Conservation (phyloP, 345 rosid species). For the Diplotaxis tenuifolia region DNA sequence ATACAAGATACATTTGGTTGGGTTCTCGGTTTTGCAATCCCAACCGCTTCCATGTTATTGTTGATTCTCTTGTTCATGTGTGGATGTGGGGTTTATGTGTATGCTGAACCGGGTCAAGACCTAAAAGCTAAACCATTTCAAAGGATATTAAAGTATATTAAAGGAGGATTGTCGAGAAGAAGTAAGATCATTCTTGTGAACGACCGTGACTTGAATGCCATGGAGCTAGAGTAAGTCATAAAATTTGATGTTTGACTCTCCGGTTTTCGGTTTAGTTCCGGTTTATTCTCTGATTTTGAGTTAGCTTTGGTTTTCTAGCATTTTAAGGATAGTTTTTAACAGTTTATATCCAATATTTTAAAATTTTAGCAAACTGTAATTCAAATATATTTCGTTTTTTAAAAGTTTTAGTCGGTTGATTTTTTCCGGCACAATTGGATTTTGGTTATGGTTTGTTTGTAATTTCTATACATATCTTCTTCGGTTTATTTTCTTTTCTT, state of each 20-base stretch:
- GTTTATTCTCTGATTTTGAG: not conserved
- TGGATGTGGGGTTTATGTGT: slow-evolving; percentile 55
- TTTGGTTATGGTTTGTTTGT: not conserved
- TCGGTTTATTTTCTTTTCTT: not conserved
- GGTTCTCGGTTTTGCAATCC: slow-evolving; percentile 87
- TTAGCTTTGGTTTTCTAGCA: not conserved
- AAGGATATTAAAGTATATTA: slow-evolving; percentile 36
- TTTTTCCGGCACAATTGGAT: not conserved
- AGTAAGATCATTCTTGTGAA: slow-evolving; percentile 40
- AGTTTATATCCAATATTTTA: not conserved
- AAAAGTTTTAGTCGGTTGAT: not conserved
- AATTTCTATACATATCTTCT: not conserved
- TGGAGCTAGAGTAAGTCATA: slow-evolving; percentile 77
- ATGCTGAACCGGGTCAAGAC: slow-evolving; percentile 33
- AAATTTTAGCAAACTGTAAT: too few species aligned
- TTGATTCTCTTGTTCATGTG: slow-evolving; percentile 51
- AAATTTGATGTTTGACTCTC: too few species aligned
- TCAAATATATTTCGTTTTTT: too few species aligned
- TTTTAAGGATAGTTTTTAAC: not conserved
- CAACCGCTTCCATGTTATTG: slow-evolving; percentile 63
- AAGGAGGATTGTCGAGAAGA: slow-evolving; percentile 37
- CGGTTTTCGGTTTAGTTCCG: not conserved
- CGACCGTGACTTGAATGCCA: slow-evolving; percentile 40
- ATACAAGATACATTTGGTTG: slow-evolving; percentile 93
- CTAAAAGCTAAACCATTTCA: slow-evolving; percentile 29